Base-by-base conservation (phyloP, 176 grass and related monocot genomes). In the Leersia perrieri region DNA sequence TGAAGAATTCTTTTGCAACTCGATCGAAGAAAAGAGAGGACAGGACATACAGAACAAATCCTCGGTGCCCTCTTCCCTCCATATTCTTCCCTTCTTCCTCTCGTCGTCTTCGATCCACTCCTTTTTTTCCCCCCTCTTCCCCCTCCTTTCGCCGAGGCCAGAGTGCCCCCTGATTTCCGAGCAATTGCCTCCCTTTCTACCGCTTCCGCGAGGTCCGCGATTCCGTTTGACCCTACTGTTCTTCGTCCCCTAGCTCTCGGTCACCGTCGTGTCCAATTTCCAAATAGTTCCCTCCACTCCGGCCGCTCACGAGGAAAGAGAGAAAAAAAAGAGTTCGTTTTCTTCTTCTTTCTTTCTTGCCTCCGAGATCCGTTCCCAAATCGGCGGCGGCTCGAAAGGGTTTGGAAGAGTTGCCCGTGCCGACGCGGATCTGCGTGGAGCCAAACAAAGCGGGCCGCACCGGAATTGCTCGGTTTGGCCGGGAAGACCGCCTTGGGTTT, bases 351-450 rank as follows among this genome's bases (percentile, higher is more conserved):
- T 10, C n/a, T 60, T 63, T 12, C 45, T 4, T 49, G 42, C 20
- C 49, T 68, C 44, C 45, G 82, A 80, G 87, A 80, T 76, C 82
- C 55, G 33, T 53, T 31, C 23, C 11, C 4, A 42, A 55, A 65
- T 36, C 25, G 29, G 76, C 32, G 12, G 12, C 38, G 68, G 77
- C 6, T 31, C 8, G 41, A 30, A 51, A 12, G 11, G 33, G 80
- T 35, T 73, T 36, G 5, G 74, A 36, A 42, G 30, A 65, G 31
- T 72, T 41, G 60, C 5, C 3, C 31, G 60, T 76, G 55, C 82
- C 76, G 63, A 75, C 82, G 82, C 77, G 77, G 87, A 89, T 89
- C 72, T 89, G 72, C 57, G 18, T 82, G 60, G 60, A 58, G 28
- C 39, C 68, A 61, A 73, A 41, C 7, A 32, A 51, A 26, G 65